Evolutionary conservation across 2,329 filamentous ascomycete genomes (phyloP), one percentile per base, ranked within the genome.

Genomic region (Zopfia rhizophila): DNA sequence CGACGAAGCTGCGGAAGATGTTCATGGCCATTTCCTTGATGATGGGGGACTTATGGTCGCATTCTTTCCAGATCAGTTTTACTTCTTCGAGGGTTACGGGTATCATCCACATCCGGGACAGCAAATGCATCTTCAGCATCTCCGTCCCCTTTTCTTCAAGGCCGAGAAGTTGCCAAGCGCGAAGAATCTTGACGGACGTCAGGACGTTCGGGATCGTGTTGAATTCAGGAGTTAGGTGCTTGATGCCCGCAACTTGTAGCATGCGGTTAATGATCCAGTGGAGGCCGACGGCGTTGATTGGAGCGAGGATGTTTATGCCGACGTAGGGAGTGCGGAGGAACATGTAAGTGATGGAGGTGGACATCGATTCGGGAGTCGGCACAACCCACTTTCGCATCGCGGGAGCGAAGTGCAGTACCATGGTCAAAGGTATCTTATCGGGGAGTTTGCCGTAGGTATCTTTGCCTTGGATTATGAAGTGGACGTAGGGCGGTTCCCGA

Each of bases 391-490:
- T 22, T 6, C 18, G 30, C 2, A 65, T 38, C 5, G 40, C 52
- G 12, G 63, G 63, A 1, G 47, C 50, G 45, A 60, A 65, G 44
- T 63, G 56, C 0, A 65, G 33, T 19, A 58, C 50, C 1, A 61
- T 33, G 5, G 38, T 38, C 3, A 61, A 41, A 5, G 61, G 57
- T 16, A 66, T 58, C n/a, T 33, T 50, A 1, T 42, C 28, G 11
- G 61, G 60, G 12, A 65, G 50, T 7, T 30, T 19, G 4, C 33
- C 18, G n/a, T 37, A 46, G 7, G 52, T 19, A 22, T 55, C 47
- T 5, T 27, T 21, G 12, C 55, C 55, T 12, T 51, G 33, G 13
- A 65, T 56, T 29, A 41, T 56, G 38, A 66, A 58, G n/a, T 56
- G 21, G 29, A 58, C 54, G 36, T 58, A 63, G 2, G 65, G 65